Base-by-base conservation (phyloP, 2,329 filamentous ascomycete species). In the Beauveria asiatica region DNA sequence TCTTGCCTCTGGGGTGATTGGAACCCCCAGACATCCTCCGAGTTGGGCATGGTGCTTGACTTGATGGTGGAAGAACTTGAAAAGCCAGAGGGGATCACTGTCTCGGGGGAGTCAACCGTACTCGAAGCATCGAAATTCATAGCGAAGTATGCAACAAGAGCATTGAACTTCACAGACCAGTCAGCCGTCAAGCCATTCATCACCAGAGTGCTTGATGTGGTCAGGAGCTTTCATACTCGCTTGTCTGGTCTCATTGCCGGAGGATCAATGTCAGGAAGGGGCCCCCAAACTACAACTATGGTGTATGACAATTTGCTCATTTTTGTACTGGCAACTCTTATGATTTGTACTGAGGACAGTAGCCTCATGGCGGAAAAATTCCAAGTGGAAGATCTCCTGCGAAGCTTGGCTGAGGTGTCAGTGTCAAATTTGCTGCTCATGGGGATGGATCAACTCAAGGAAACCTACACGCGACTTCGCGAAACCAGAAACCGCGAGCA, bases 31-130 rank as follows among this genome's bases (percentile, higher is more conserved):
- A 77, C 79, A 2, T 86, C 84, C 1, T 86, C 84, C 3, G 83
- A 87, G 64, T 65, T 87, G 21, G 84, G 84, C 2, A 75, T 86
- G 44, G 70, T 85, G n/a, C 73, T 85, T 61, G 84, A 87, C 68
- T 83, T 78, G 69, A 71, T 87, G 37, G 68, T 73, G 11, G 82
- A 85, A 39, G 74, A 80, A 50, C 61, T 75, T n/a, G 69, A 72
- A 8, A 61, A 61, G 19, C 37, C 49, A 2, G 48, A 25, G 17
- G 51, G 56, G 11, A 44, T 54, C 6, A 59, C 53, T 25, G 33
- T 50, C 5, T 7, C 57, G 5, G 59, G 64, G 63, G 10, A 66
- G 46, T 64, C 62, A 46, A 61, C 67, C 30, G 42, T 68, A 3
- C 66, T 71, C 17, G 72, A 72, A 37, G 74, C 75, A 1, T 68